Base-by-base conservation (phyloP, 441 rosid species). In the Adansonia gregorii region DNA sequence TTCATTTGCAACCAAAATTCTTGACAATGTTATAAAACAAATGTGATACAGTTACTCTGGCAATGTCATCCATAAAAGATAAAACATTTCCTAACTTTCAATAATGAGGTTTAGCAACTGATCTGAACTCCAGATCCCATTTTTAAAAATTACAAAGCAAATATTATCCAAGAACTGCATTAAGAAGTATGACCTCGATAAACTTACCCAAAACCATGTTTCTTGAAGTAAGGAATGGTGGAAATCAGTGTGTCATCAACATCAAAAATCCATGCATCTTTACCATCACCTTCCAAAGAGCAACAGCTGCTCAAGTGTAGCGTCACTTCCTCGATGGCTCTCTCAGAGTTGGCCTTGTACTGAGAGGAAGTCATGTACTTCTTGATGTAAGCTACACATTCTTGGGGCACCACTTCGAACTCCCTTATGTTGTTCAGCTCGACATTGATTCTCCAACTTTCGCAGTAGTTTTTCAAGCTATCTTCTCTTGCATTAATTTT, bases 251-350 rank as follows among this genome's bases (percentile, higher is more conserved):
- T 90, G 58, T 89, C 92, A 46, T 90, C 94, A n/a, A 90, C 72
- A 71, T 90, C 92, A 67, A 89, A 89, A 80, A 90, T 84, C 94
- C 92, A 90, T 22, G 91, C 92, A 81, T 88, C 94, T 85, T 85
- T 85, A 2, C 87, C 89, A 71, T 89, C 92, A 7, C 82, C 76
- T 72, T 72, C 41, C 43, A 83, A 71, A 55, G 83, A 80, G 83
- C 92, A 88, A 20, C 83, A 46, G 0, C 82, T 71, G 49, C 85
- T 86, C 19, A 45, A 45, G 35, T 68, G 89, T 19, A 90, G 83
- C 1, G 54, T 74, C 31, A 86, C 87, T 83, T 82, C 88, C 75
- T 90, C 91, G 14, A 82, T 60, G 12, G 89, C 86, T 74, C 86
- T 79, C 67, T 83, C 79, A 0, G 83, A 84, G 52, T 90, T 92